A percentile compares a stretch with the other conserved stretches of the same genome.
Evolutionary conservation across 441 rosid species (phyloP).

Genomic region (Pelargonium fulgidum): DNA sequence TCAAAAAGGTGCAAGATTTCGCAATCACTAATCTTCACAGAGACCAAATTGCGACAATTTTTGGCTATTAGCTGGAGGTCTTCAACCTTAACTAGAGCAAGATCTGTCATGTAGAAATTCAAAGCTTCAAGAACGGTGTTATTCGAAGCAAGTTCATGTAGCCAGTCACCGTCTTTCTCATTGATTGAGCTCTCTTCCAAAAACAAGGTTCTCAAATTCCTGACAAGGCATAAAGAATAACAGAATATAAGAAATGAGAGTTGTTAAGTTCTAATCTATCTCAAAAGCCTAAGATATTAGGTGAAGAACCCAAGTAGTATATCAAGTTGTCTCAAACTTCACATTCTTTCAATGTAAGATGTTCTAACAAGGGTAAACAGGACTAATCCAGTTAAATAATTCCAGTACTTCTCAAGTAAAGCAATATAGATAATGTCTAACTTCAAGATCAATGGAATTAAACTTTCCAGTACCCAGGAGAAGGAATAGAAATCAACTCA

Average conservation of each 20-base stretch:
- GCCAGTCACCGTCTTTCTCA: constrained; percentile 77
- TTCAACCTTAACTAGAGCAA: constrained; percentile 35
- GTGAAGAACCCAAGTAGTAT: no score
- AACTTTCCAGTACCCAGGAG: neutral
- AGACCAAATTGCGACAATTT: constrained; percentile 54
- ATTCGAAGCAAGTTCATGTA: constrained; percentile 68
- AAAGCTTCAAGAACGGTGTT: constrained; percentile 68
- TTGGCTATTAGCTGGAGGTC: constrained; percentile 78
- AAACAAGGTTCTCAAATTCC: constrained; percentile 64
- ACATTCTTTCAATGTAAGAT: no score
- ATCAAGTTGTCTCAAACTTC: no score
- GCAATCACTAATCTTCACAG: constrained; percentile 65
- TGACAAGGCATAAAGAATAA: constrained; percentile 25
- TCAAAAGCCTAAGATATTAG: no score
- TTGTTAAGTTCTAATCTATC: no score
- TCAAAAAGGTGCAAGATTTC: constrained; percentile 61
- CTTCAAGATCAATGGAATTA: neutral
- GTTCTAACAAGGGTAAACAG: no score
- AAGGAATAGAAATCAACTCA: neutral
- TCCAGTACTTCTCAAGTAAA: no score
- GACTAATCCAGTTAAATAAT: no score
- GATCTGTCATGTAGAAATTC: constrained; percentile 79
- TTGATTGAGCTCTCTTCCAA: constrained; percentile 68
- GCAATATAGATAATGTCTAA: no score
- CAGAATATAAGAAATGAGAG: neutral